These are phyloP conservation scores for Rhodotorula sp. DNA, from an alignment of 1,284 basidiomycete genomes.

Conservation along the genomic window DNA sequence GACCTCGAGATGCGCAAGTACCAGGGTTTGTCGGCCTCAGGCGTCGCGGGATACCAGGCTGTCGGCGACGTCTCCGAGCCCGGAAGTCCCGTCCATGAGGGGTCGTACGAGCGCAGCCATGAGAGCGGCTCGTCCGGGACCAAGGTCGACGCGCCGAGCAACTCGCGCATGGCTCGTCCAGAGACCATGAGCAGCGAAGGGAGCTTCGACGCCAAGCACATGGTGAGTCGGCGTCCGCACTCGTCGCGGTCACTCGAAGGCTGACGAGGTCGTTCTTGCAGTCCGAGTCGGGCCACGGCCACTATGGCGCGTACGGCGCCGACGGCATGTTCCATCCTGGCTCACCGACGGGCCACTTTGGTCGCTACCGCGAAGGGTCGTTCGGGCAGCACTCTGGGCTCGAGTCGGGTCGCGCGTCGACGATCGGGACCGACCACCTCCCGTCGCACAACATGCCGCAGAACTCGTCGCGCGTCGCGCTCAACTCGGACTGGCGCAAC, in stretches of 20 bases:
- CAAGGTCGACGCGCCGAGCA: slow-evolving; percentile 29
- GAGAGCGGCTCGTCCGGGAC: slow-evolving; percentile 39
- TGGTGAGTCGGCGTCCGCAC: slow-evolving; percentile 14
- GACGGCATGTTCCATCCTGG: slow-evolving; percentile 26
- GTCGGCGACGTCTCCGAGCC: slow-evolving; percentile 41
- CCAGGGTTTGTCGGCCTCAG: slow-evolving; percentile 38
- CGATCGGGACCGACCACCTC: slow-evolving; percentile 46
- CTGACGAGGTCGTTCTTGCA: slow-evolving; percentile 1
- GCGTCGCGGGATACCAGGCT: slow-evolving; percentile 39
- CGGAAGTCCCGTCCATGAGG: slow-evolving; percentile 29
- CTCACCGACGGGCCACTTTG: slow-evolving; percentile 37
- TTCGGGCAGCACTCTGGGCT: slow-evolving; percentile 44
- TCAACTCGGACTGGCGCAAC: slow-evolving; percentile 48
- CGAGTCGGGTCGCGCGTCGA: slow-evolving; percentile 47
- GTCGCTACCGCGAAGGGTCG: slow-evolving; percentile 45
- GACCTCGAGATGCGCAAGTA: slow-evolving; percentile 42
- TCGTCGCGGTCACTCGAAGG: neutral
- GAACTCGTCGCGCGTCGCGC: slow-evolving; percentile 47
- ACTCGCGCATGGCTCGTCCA: slow-evolving; percentile 17
- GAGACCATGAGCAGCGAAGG: slow-evolving; percentile 43
- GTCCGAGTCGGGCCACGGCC: slow-evolving; percentile 40
- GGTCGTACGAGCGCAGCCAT: slow-evolving; percentile 41
- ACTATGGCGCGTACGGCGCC: slow-evolving; percentile 22
- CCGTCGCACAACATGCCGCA: slow-evolving; percentile 40
- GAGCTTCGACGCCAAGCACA: slow-evolving; percentile 30